Evolutionary conservation across 2,329 filamentous ascomycete genomes (phyloP).

Genomic region (Torrubiellomyces zombiae): DNA sequence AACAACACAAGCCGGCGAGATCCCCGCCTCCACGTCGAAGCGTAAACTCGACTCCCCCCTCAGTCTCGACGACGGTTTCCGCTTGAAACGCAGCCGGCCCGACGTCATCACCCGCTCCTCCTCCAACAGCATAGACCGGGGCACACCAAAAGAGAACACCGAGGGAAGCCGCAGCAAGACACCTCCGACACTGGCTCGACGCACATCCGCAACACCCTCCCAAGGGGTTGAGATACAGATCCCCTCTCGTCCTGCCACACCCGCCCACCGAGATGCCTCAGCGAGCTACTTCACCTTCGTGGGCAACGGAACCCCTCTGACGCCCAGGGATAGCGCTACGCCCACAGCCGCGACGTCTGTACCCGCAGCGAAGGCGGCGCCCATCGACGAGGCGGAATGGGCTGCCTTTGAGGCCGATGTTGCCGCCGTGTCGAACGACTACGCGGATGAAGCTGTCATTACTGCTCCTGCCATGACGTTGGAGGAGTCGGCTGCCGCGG

Average conservation of each 20-base stretch:
- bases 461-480: constrained; percentile 51
- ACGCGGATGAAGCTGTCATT: constrained; percentile 39
- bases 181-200: constrained; percentile 19
- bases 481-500: constrained; percentile 41
- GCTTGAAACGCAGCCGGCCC: constrained; percentile 29
- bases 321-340: constrained; percentile 13
- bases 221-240: constrained; percentile 45
- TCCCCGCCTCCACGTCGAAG: constrained; percentile 12
- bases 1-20: constrained; percentile 1
- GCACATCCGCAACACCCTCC: constrained; percentile 33
- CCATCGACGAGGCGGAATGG: constrained; percentile 62
- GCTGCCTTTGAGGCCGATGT: constrained; percentile 77
- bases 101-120: constrained; percentile 11
- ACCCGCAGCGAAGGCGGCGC: constrained; percentile 6
- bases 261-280: constrained; percentile 26
- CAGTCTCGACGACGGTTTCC: constrained; percentile 17
- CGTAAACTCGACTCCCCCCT: constrained; percentile 15
- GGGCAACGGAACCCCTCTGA: constrained; percentile 9
- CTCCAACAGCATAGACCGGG: constrained; percentile 7
- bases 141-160: constrained; percentile 6
- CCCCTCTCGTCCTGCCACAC: constrained; percentile 46
- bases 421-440: constrained; percentile 26
- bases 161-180: constrained; percentile 8
- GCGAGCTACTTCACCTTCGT: constrained; percentile 7
- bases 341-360: constrained; percentile 7